These are phyloP conservation scores for Globisporangium viniferum DNA, from an alignment of 352 stramenopile genomes.

Conservation along the genomic window DNA sequence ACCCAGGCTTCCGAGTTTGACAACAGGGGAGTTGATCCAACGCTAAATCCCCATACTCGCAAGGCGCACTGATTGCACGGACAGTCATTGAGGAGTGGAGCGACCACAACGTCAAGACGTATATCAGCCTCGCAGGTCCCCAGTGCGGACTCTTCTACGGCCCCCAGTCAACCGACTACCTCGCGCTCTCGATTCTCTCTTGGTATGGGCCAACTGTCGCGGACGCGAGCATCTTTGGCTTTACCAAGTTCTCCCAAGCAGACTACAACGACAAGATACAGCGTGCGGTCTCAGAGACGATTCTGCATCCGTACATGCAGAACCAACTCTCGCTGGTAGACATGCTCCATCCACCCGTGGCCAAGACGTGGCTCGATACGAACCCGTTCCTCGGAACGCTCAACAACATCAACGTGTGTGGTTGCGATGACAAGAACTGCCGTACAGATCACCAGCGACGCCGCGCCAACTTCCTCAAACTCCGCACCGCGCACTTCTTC, in stretches of 20 bases:
- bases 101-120: conserved; percentile 24
- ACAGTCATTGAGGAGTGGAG: conserved; percentile 31
- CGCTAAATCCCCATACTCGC: conserved; percentile 1
- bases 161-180: conserved; percentile 19
- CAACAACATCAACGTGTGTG: conserved; percentile 16
- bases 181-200: conserved; percentile 16
- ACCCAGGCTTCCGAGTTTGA: too few relatives aligned
- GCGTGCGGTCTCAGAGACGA: conserved; percentile 16
- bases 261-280: conserved; percentile 25
- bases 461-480: conserved; percentile 24
- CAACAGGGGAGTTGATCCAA: too few relatives aligned
- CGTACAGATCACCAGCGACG: conserved; percentile 7
- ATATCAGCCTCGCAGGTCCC: conserved; percentile 24
- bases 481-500: conserved; percentile 25
- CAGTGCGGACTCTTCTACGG: conserved; percentile 38
- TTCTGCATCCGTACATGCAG: conserved; percentile 13
- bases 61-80: conserved; percentile 24
- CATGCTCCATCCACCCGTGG: conserved; percentile 15
- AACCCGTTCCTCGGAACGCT: conserved; percentile 16
- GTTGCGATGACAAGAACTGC: background rate
- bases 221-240: conserved; percentile 16
- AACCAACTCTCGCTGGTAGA: conserved; percentile 19
- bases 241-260: conserved; percentile 17
- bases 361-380: background rate
- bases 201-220: conserved; percentile 18